phyloP scores from a whole-genome alignment of 202 grass and related monocot species.

The Saccharum hybrid region DNA sequence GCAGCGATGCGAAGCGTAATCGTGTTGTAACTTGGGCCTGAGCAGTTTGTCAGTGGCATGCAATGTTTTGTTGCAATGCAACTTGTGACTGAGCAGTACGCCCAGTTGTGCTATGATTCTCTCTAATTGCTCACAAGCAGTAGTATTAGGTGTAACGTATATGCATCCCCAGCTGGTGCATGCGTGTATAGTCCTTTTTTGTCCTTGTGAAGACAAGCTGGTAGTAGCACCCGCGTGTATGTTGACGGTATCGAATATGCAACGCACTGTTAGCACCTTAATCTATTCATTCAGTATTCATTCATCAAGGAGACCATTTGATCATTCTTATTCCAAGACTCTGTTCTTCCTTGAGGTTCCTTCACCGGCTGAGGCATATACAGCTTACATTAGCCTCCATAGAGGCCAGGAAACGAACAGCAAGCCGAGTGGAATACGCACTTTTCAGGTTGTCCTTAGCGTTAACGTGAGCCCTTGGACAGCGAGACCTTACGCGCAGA shows the following conservation, averaged over 20 bases:
- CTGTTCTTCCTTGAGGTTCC: not conserved
- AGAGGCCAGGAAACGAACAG: conserved; percentile 9
- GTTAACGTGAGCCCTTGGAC: conserved; percentile 15
- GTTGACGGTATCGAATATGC: not conserved
- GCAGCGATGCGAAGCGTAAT: not conserved
- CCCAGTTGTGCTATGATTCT: too few species aligned
- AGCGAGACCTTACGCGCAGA: conserved; percentile 10
- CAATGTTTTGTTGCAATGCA: not conserved
- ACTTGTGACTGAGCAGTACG: not conserved
- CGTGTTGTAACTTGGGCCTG: not conserved
- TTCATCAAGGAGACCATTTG: not conserved
- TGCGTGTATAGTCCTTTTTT: not conserved
- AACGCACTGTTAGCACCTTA: not conserved
- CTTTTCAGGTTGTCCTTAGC: conserved; percentile 34
- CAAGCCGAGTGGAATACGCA: not conserved
- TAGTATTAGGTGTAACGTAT: too few species aligned
- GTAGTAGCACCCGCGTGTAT: not conserved
- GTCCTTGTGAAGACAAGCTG: not conserved
- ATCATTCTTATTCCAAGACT: not conserved
- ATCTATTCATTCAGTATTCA: too few species aligned
- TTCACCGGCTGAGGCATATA: not conserved
- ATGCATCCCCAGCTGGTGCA: not conserved
- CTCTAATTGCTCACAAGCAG: not conserved
- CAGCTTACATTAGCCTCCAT: conserved; percentile 2
- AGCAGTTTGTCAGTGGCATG: not conserved